Percentiles rank a stretch among this genome's conserved stretches.
phyloP scores from a whole-genome alignment of 768 basidiomycete genomes.

The Termitomyces titanicus region DNA sequence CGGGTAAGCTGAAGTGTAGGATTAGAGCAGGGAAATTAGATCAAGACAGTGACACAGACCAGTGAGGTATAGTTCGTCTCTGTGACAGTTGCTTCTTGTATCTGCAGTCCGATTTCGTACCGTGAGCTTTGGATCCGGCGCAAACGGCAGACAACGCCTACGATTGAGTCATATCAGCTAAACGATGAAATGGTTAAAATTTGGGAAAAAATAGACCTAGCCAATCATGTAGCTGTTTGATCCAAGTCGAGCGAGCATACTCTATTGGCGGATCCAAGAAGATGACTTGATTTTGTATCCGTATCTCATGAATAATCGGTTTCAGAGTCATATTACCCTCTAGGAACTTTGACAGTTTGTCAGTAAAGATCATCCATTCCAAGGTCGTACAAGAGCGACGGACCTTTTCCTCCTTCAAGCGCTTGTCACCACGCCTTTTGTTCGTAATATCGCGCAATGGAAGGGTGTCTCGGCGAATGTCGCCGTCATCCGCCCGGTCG shows the following conservation, averaged over 20 bases:
- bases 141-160: conserved; percentile 84
- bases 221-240: conserved; percentile 86
- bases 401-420: conserved; percentile 78
- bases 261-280: conserved; percentile 98
- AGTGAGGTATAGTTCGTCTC: conserved; percentile 84
- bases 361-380: not conserved
- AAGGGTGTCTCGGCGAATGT: conserved; percentile 50
- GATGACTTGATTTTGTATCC: conserved; percentile 98
- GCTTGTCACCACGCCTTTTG: conserved; percentile 69
- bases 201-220: conserved; percentile 51
- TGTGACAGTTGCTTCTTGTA: conserved; percentile 60
- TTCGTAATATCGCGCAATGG: conserved; percentile 51
- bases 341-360: conserved; percentile 42
- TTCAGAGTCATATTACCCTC: conserved; percentile 76
- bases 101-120: conserved; percentile 94
- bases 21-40: not conserved
- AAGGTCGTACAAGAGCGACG: conserved; percentile 7
- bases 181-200: too few relatives aligned
- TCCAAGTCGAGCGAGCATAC: conserved; percentile 86
- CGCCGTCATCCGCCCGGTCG: conserved; percentile 67
- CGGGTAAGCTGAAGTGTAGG: conserved; percentile 56
- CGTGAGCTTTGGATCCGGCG: conserved; percentile 90
- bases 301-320: conserved; percentile 91
- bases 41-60: conserved; percentile 38
- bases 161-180: not conserved